Percentiles rank a stretch among this genome's conserved stretches.
These are phyloP conservation scores for Fusarium nanum DNA, from an alignment of 2,329 filamentous ascomycete genomes.

Conservation along the genomic window DNA sequence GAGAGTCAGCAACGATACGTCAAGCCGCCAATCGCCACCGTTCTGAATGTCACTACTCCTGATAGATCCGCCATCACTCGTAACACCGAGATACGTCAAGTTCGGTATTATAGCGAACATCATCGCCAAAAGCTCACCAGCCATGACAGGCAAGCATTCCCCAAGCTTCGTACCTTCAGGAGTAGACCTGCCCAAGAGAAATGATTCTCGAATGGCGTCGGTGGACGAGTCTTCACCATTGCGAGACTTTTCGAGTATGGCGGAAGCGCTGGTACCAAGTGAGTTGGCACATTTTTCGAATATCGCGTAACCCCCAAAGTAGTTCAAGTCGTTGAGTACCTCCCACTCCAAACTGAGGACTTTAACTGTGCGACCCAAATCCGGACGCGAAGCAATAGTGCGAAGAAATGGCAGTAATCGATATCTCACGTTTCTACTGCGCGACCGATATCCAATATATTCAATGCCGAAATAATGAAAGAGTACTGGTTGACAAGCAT, in stretches of 20 bases:
- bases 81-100: too few species aligned
- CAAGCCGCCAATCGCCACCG: not conserved
- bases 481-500: not conserved
- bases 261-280: not conserved
- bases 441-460: too few species aligned
- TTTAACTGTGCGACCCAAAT: constrained; percentile 8
- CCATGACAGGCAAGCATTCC: not conserved
- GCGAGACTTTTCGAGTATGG: not conserved
- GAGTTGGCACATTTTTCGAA: not conserved
- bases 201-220: not conserved
- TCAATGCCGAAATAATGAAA: not conserved
- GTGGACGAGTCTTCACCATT: accelerated
- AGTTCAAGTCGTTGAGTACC: too few species aligned
- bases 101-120: not conserved
- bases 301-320: too few species aligned
- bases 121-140: not conserved
- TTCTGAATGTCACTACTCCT: not conserved
- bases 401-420: constrained; percentile 12
- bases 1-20: not conserved
- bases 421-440: too few species aligned
- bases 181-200: not conserved
- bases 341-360: not conserved
- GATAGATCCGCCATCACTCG: too few species aligned
- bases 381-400: constrained; percentile 5
- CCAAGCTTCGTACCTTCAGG: accelerated